Conservation (phyloP, 305 asterid species). For the Fraxinus albicans region DNA sequence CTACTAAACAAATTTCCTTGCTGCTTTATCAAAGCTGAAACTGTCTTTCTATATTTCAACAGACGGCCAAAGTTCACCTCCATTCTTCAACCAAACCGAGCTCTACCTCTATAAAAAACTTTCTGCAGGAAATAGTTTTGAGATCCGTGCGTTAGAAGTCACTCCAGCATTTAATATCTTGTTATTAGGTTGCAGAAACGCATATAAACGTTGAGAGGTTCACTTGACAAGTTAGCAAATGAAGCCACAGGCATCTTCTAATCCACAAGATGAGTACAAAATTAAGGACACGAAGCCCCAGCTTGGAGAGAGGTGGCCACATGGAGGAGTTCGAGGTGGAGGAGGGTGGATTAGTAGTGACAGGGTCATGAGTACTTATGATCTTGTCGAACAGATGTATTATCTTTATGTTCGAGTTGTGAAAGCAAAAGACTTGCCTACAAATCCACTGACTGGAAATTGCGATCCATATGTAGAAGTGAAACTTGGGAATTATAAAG, state of each 20-base stretch:
- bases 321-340: constrained; percentile 40
- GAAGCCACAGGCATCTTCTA: constrained; percentile 21
- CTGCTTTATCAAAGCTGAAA: background rate
- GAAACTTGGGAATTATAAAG: constrained; percentile 63
- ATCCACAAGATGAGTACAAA: constrained; percentile 28
- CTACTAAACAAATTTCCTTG: background rate
- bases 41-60: background rate
- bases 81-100: background rate
- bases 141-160: background rate
- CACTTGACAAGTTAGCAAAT: constrained; percentile 1
- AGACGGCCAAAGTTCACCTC: background rate
- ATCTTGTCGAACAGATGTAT: constrained; percentile 58
- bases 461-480: constrained; percentile 57
- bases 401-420: constrained; percentile 57
- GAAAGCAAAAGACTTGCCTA: constrained; percentile 48
- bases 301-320: constrained; percentile 42
- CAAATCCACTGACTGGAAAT: constrained; percentile 38
- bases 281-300: constrained; percentile 39
- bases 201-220: background rate
- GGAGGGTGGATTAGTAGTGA: constrained; percentile 37
- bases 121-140: background rate
- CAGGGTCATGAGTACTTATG: constrained; percentile 43
- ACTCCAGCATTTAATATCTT: background rate
- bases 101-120: background rate
- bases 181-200: background rate